Conservation (phyloP, 441 rosid genomes). For the Pelargonium citronellum region DNA sequence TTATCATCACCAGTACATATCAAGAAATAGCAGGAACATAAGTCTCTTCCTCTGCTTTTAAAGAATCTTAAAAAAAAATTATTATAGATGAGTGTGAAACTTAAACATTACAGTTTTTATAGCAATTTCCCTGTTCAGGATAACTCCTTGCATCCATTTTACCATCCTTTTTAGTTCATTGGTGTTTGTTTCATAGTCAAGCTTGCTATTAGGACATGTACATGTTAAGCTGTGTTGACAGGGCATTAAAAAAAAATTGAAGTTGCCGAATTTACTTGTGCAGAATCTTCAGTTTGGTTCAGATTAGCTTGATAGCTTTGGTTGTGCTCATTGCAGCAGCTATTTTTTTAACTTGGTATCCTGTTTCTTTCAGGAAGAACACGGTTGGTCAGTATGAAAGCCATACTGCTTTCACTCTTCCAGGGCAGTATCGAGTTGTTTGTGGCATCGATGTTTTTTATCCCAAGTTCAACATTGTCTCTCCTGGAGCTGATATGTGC, state of each 20-base stretch:
- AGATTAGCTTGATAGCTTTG: background rate
- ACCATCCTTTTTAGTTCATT: background rate
- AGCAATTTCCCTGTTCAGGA: constrained; percentile 5
- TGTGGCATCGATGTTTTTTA: constrained; percentile 92
- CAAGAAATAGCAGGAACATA: constrained; percentile 97
- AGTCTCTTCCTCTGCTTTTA: constrained; percentile 25
- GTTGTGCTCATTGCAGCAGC: constrained; percentile 8
- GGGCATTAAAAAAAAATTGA: background rate
- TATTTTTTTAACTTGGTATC: constrained; percentile 17
- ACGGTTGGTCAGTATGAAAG: constrained; percentile 94
- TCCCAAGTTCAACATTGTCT: constrained; percentile 90
- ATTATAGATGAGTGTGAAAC: background rate
- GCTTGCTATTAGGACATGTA: too few species aligned
- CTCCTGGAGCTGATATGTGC: constrained; percentile 88
- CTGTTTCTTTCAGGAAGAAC: constrained; percentile 57
- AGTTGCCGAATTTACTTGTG: constrained; percentile 13
- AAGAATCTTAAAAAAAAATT: background rate
- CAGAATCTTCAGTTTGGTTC: background rate
- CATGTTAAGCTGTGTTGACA: background rate
- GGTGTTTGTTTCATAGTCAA: background rate
- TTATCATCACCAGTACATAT: constrained; percentile 91
- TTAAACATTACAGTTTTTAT: background rate
- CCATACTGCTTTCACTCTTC: constrained; percentile 79
- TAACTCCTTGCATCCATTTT: constrained; percentile 5
- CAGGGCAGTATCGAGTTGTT: constrained; percentile 80